These are phyloP conservation scores for Lipomyces yamadae DNA, from an alignment of 805 yeast genomes.

Conservation along the genomic window DNA sequence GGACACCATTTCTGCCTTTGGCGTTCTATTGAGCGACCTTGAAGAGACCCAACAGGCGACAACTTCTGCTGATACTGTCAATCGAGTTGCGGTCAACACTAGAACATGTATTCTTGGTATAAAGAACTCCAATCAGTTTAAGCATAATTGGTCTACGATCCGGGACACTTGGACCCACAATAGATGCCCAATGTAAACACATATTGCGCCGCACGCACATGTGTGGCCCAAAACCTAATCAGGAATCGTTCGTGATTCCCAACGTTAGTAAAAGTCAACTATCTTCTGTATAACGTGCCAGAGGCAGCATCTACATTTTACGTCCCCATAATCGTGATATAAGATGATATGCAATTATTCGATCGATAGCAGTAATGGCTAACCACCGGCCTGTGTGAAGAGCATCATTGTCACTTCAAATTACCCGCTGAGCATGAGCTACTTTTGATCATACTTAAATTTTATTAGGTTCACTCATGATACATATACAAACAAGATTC, in stretches of 20 bases:
- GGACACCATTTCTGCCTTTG: neutral
- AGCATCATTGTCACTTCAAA: neutral
- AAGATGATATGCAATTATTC: too few relatives aligned
- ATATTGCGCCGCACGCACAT: too few relatives aligned
- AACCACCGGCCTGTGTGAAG: neutral
- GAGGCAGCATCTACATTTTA: too few relatives aligned
- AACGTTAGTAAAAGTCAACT: too few relatives aligned
- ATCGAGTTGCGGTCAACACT: neutral
- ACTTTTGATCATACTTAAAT: neutral
- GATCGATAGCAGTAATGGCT: neutral
- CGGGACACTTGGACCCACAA: too few relatives aligned
- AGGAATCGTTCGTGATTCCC: too few relatives aligned
- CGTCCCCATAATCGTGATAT: too few relatives aligned
- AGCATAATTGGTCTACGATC: too few relatives aligned
- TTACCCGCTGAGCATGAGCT: neutral
- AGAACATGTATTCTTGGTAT: neutral
- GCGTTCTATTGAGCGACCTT: neutral
- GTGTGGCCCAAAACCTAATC: too few relatives aligned
- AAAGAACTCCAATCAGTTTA: neutral
- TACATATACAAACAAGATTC: neutral
- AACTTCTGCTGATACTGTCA: neutral
- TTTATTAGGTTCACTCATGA: neutral
- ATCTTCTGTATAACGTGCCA: too few relatives aligned
- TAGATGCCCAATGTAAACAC: too few relatives aligned
- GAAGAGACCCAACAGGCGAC: neutral